Conservation (phyloP, 805 yeast species). For the Metschnikowia sp. region DNA sequence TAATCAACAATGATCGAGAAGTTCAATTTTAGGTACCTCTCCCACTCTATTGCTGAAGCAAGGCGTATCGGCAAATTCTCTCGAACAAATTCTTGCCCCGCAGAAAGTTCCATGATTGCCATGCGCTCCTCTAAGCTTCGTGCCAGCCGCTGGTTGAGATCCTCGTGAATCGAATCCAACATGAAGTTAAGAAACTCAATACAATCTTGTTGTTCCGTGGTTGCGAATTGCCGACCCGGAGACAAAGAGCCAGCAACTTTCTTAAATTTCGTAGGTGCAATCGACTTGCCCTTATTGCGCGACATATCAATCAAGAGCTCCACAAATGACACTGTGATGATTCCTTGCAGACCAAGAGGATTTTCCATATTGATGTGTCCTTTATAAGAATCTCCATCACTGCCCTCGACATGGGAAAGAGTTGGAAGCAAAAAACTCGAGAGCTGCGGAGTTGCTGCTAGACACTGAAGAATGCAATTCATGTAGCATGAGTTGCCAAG, state of each 20-base stretch:
- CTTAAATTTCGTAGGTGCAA: slow-evolving; percentile 65
- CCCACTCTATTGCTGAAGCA: slow-evolving; percentile 92
- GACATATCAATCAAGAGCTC: slow-evolving; percentile 54
- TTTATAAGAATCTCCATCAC: slow-evolving; percentile 47
- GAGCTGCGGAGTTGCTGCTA: slow-evolving; percentile 68
- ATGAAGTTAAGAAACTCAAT: slow-evolving; percentile 76
- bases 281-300: slow-evolving; percentile 41
- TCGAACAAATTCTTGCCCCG: slow-evolving; percentile 65
- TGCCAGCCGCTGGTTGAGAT: slow-evolving; percentile 61
- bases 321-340: slow-evolving; percentile 66
- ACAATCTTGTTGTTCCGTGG: slow-evolving; percentile 79
- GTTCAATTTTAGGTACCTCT: slow-evolving; percentile 72
- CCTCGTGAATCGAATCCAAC: slow-evolving; percentile 79
- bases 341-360: slow-evolving; percentile 77
- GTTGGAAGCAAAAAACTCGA: slow-evolving; percentile 52
- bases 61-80: slow-evolving; percentile 72
- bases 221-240: slow-evolving; percentile 53
- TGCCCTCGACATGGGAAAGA: background rate
- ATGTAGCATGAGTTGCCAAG: slow-evolving; percentile 91
- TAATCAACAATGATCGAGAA: slow-evolving; percentile 76
- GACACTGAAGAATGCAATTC: slow-evolving; percentile 87
- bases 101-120: slow-evolving; percentile 44
- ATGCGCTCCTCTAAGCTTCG: slow-evolving; percentile 29
- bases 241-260: slow-evolving; percentile 65
- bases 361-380: slow-evolving; percentile 70